Evolutionary conservation across 352 stramenopile genomes (phyloP).

Genomic region (Globisporangium ultimum): DNA sequence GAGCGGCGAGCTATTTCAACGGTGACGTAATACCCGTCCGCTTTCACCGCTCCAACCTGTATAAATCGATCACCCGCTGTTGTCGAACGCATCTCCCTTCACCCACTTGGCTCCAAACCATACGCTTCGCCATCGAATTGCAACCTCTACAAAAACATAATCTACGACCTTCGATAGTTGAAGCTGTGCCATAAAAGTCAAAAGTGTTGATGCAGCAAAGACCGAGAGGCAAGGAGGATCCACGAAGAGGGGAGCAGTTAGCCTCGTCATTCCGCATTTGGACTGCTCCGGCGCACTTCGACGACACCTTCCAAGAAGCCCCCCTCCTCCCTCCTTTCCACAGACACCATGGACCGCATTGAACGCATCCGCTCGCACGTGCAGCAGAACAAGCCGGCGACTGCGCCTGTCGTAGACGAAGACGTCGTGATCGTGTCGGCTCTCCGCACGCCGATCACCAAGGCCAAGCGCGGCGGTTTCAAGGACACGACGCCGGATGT

Average conservation of each 20-base stretch:
- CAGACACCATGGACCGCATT: conserved; percentile 59
- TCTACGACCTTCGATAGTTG: neutral
- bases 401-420: conserved; percentile 34
- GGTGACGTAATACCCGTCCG: neutral
- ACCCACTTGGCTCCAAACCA: neutral
- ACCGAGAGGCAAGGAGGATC: neutral
- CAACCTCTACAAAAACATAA: neutral
- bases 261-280: conserved; percentile 6
- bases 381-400: conserved; percentile 22
- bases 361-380: conserved; percentile 72
- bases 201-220: conserved; percentile 1
- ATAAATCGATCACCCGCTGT: neutral
- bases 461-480: conserved; percentile 84
- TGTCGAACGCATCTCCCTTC: neutral
- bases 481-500: conserved; percentile 92
- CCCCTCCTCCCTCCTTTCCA: neutral
- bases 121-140: neutral
- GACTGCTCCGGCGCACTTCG: neutral
- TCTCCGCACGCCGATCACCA: conserved; percentile 84
- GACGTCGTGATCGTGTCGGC: conserved; percentile 86
- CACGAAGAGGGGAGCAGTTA: too few relatives aligned
- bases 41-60: neutral
- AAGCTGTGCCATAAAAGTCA: neutral
- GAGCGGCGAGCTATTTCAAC: neutral
- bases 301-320: neutral